Evolutionary conservation across 768 basidiomycete species (phyloP), one percentile per base, ranked within the genome.

Genomic region (Sarcomyxa edulis): DNA sequence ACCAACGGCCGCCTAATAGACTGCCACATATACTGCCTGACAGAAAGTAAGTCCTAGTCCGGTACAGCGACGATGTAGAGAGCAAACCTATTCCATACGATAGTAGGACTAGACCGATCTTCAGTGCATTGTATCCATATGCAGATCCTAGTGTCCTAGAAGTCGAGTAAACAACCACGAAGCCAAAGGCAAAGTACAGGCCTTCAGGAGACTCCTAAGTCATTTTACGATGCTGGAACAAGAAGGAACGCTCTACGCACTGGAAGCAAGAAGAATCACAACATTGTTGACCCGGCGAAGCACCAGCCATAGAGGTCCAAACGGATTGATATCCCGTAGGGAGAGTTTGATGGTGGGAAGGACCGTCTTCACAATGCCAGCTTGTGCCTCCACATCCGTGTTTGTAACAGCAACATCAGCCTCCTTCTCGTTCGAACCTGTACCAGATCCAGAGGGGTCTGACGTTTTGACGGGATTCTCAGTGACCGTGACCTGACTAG

Each of bases 31-130:
- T 45, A 37, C 55, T 60, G 3, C 71, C 71, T 66, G 12, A 38
- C 6, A 35, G 45, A 11, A 26, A 12, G 39, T n/a, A n/a, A n/a
- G n/a, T n/a, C n/a, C n/a, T n/a, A n/a, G n/a, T n/a, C n/a, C n/a
- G n/a, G n/a, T n/a, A n/a, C n/a, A n/a, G n/a, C n/a, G n/a, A n/a
- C n/a, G n/a, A n/a, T n/a, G n/a, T 22, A 9, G 19, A 16, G 7
- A 31, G 50, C 69, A 25, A 40, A 79, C 85, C 84, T 11, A 73
- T 46, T 32, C 91, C 91, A 48, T 79, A 85, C 0, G 83, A 60
- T 7, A 96, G 71, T 4, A 92, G 72, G 7, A 90, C 77, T 19
- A 92, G 56, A 4, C 92, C 92, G 32, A 85, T 77, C 29, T 77
- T 65, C 4, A 93, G 62, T 0, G 91, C 65, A 32, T 74, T 64